These are phyloP conservation scores for Yamadazyma buinensis DNA, from an alignment of 1,139 yeast genomes.

Conservation along the genomic window DNA sequence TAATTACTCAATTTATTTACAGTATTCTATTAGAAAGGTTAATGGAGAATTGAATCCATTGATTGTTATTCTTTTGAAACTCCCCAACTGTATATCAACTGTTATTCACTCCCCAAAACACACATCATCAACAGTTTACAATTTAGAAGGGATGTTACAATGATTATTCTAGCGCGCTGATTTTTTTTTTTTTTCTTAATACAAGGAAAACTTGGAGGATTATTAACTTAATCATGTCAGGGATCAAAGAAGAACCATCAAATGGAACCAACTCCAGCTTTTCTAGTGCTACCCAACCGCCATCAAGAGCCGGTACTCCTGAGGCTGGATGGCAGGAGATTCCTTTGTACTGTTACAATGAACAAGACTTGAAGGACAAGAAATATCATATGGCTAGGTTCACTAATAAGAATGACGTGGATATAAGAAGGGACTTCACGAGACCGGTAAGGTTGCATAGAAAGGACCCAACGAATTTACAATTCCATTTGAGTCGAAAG, in stretches of 20 bases:
- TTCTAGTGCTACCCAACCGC: conserved; percentile 1
- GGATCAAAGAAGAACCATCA: background rate
- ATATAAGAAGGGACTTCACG: conserved; percentile 67
- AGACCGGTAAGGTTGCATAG: conserved; percentile 85
- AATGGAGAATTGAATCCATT: too few relatives aligned
- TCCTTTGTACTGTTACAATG: conserved; percentile 68
- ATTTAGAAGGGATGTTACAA: too few relatives aligned
- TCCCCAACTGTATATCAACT: too few relatives aligned
- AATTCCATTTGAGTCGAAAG: conserved; percentile 69
- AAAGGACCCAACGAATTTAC: conserved; percentile 88
- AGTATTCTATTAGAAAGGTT: too few relatives aligned
- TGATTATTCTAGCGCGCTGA: too few relatives aligned
- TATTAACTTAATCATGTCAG: too few relatives aligned
- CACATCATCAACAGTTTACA: too few relatives aligned
- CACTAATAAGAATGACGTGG: conserved; percentile 67
- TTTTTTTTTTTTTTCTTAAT: too few relatives aligned
- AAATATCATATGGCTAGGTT: conserved; percentile 82
- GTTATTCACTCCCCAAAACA: too few relatives aligned
- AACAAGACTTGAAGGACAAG: conserved; percentile 68
- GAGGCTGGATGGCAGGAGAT: conserved; percentile 58
- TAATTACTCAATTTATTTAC: too few relatives aligned
- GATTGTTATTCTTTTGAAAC: too few relatives aligned
- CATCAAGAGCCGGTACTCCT: conserved; percentile 1
- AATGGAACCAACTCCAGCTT: background rate
- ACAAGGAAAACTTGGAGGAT: too few relatives aligned